Evolutionary conservation across 2,329 filamentous ascomycete species (phyloP).

Genomic region (Paraconiothyrium sp.): DNA sequence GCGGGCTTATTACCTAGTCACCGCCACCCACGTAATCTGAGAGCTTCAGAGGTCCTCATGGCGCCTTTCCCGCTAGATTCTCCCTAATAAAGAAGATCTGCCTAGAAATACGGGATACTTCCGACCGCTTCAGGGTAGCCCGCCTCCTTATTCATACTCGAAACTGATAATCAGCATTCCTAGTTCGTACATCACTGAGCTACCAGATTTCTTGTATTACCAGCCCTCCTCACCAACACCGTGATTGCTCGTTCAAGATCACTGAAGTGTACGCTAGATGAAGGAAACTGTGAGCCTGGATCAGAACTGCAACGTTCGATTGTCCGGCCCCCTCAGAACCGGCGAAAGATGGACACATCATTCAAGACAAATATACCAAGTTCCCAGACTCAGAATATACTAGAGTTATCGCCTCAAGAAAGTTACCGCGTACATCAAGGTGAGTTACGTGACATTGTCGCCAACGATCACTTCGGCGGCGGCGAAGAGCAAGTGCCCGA

Average conservation of each 20-base stretch:
- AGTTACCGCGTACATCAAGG: constrained; percentile 1
- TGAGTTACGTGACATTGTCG: constrained; percentile 11
- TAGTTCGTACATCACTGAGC: no score
- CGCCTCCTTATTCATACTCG: no score
- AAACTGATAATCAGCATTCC: no score
- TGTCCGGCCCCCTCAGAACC: no score
- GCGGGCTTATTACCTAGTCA: background rate
- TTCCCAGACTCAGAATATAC: background rate
- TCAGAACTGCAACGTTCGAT: no score
- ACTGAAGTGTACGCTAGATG: no score
- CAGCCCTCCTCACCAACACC: no score
- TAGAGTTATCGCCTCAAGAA: background rate
- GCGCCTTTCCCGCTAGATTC: background rate
- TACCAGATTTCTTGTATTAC: no score
- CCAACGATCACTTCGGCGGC: constrained; percentile 17
- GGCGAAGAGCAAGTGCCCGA: background rate
- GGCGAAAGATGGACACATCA: background rate
- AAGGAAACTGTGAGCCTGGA: no score
- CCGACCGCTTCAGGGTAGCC: no score
- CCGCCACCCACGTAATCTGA: background rate
- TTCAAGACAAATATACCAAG: background rate
- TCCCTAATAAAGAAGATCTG: background rate
- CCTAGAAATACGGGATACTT: background rate
- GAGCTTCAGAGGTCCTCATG: background rate
- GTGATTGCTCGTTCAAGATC: no score